Base-by-base conservation (phyloP, 208 protist genomes). In the Crithidia fasciculata region DNA sequence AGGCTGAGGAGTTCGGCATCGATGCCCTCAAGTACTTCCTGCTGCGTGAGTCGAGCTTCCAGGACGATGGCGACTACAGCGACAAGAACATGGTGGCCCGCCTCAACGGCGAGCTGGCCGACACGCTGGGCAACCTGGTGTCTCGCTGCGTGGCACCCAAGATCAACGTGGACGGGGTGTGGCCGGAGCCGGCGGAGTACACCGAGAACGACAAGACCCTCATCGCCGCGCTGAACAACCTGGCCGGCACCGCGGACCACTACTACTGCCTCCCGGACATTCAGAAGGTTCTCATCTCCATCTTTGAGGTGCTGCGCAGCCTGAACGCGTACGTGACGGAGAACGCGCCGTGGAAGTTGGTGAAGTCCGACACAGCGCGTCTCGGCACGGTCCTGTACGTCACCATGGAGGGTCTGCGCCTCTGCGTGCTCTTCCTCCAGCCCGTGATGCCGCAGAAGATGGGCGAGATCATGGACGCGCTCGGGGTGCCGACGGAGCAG, bases 11-110 rank as follows among this genome's bases (percentile, higher is more conserved):
- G 77, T 97, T 93, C 76, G 91, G 94, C 45, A 74, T 92, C 52
- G 98, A 99, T 77, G 81, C 92, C 5, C 76, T 99, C 19, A 93
- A 98, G 69, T 99, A 98, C 84, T 99, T 99, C 70, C 74, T 99
- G 9, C 71, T 99, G 41, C 89, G 94, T n/a, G 97, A 99, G 71
- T 91, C 93, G 13, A 89, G 93, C 64, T 92, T 99, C 40, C 90
- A 89, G n/a, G 82, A 97, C 55, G 98, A 99, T 80, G 96, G 94
- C 36, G 98, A 99, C 82, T 99, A 97, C 84, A 98, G 91, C 19
- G 91, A 98, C 62, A 79, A 81, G 50, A 89, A 90, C 64, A 92
- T 98, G 76, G 72, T 89, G 16, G 78, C 86, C 4, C 87, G 88
- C 49, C 83, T 98, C 49, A 99, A 98, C 81, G 75, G 82, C 0